Conservation (phyloP, 2,329 filamentous ascomycete genomes). For the Colletotrichum sp. region DNA sequence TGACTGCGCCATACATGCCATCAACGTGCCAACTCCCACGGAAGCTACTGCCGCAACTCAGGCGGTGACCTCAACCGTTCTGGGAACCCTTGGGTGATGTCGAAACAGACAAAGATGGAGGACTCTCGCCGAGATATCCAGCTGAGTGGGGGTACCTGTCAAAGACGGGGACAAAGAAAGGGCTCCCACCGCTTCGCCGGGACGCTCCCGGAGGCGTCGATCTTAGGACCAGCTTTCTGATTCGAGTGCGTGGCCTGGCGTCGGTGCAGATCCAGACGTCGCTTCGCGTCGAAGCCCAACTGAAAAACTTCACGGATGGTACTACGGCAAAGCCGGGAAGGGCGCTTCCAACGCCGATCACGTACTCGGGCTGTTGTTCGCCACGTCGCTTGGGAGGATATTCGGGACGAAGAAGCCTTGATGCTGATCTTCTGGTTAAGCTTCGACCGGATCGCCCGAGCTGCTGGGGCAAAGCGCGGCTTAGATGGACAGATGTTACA, state of each 20-base stretch:
- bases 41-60: background rate
- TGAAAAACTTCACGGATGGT: background rate
- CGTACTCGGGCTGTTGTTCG: background rate
- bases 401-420: background rate
- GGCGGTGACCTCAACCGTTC: background rate
- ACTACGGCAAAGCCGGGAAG: background rate
- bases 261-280: background rate
- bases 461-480: background rate
- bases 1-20: background rate
- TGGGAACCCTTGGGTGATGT: background rate
- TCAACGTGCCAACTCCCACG: background rate
- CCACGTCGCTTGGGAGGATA: background rate
- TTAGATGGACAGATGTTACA: background rate
- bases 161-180: background rate
- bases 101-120: background rate
- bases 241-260: background rate
- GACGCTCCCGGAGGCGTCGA: background rate
- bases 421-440: conserved; percentile 5
- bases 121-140: background rate
- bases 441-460: background rate
- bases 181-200: background rate
- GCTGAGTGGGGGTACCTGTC: background rate
- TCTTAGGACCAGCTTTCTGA: background rate
- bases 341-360: background rate
- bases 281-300: background rate